A percentile compares a stretch with the other conserved stretches of the same genome.
Conservation (phyloP, 805 yeast genomes). For the Nakazawaea ambrosiae region DNA sequence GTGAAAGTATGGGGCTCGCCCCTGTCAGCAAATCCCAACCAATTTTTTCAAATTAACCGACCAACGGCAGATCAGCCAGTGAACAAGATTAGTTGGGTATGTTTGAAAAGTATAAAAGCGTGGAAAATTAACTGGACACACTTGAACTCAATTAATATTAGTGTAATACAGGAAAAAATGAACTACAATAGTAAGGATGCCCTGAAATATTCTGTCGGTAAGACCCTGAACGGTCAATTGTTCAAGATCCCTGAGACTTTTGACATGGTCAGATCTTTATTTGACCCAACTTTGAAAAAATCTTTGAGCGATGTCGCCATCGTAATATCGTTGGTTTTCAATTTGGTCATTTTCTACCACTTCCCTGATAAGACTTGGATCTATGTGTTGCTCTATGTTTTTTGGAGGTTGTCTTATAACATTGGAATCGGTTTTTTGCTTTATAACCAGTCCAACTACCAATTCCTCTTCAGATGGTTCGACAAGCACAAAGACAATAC, state of each 20-base stretch:
- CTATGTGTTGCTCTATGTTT: conserved; percentile 51
- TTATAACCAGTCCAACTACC: conserved; percentile 56
- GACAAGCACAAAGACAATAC: conserved; percentile 24
- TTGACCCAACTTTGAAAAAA: conserved; percentile 69
- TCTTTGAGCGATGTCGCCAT: conserved; percentile 61
- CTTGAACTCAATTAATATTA: too few relatives aligned
- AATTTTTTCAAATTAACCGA: too few relatives aligned
- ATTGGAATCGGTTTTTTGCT: conserved; percentile 72
- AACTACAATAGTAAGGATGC: conserved; percentile 14
- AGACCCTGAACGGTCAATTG: conserved; percentile 36
- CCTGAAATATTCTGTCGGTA: conserved; percentile 25
- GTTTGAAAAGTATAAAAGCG: too few relatives aligned
- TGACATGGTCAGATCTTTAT: conserved; percentile 76
- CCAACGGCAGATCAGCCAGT: too few relatives aligned
- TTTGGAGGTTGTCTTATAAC: conserved; percentile 75
- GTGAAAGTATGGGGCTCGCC: too few relatives aligned
- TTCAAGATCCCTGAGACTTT: conserved; percentile 58
- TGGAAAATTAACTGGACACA: too few relatives aligned
- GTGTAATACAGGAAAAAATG: too few relatives aligned
- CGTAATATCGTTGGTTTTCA: conserved; percentile 33
- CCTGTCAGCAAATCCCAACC: too few relatives aligned
- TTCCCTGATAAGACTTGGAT: conserved; percentile 23
- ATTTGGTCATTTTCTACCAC: conserved; percentile 25
- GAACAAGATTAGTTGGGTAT: too few relatives aligned
- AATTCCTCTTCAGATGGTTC: conserved; percentile 34